A percentile compares a stretch with the other conserved stretches of the same genome.
Evolutionary conservation across 1,284 basidiomycete genomes (phyloP).

Genomic region (Cutaneotrichosporon mucoides): DNA sequence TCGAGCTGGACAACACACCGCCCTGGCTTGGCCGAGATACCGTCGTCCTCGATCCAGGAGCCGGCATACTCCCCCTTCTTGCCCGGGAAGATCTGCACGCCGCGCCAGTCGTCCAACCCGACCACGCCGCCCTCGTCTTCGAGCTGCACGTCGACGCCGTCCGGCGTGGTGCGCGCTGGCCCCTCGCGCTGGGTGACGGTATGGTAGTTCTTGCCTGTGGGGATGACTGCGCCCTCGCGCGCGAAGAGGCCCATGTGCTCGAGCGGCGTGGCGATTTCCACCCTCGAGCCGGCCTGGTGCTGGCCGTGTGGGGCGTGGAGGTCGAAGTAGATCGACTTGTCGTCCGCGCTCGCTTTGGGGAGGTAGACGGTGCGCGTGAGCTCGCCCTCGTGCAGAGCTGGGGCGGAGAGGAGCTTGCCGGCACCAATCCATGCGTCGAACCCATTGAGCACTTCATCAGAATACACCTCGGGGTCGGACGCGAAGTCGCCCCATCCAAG

Average conservation of each 20-base stretch:
- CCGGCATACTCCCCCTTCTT: constrained; percentile 20
- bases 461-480: constrained; percentile 46
- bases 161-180: constrained; percentile 38
- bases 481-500: constrained; percentile 49
- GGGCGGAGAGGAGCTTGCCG: constrained; percentile 45
- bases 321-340: constrained; percentile 35
- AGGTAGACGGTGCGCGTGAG: constrained; percentile 46
- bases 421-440: constrained; percentile 52
- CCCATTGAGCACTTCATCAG: constrained; percentile 43
- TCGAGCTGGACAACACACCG: constrained; percentile 37
- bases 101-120: constrained; percentile 49
- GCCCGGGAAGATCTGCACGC: constrained; percentile 47
- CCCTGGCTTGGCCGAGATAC: constrained; percentile 42
- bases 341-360: constrained; percentile 32
- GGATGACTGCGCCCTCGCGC: constrained; percentile 48
- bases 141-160: constrained; percentile 47
- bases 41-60: constrained; percentile 51
- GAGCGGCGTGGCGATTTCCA: constrained; percentile 45
- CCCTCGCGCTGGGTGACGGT: constrained; percentile 46
- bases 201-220: constrained; percentile 46
- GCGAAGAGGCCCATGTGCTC: constrained; percentile 50
- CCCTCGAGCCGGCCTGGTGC: constrained; percentile 31
- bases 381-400: constrained; percentile 44
- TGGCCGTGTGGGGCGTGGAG: constrained; percentile 31
- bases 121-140: constrained; percentile 46